Base-by-base conservation (phyloP, 225 moss, liverwort and hornwort genomes). In the Neckera pumila region DNA sequence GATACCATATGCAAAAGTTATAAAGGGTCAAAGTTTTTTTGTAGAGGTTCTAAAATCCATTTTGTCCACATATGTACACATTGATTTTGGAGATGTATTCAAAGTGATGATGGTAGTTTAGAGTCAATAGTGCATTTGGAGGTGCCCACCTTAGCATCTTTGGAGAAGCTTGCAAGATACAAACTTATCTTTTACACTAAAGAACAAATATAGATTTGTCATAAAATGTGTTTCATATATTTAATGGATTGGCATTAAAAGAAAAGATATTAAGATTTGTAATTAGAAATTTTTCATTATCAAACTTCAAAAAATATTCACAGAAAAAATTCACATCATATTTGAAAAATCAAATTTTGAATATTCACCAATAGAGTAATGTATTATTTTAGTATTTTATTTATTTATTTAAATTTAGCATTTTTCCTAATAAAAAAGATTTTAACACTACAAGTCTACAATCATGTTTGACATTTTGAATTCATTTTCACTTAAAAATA, bases 41-140 rank as follows among this genome's bases (percentile, higher is more conserved):
- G 14, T 25, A 40, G 25, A 8, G 34, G 40, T 27, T 42, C 9
- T 43, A 16, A 71, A 27, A 26, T 42, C 0, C 45, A 1, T 15
- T 14, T 42, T 14, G 42, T 26, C 5, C 26, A 14, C 26, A 28
- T 43, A 73, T 3, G 7, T 28, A 6, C 2, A 72, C 6, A 72
- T 43, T 27, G 6, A 28, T 72, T 43, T 43, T 42, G 10, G 27
- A 42, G 27, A 43, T 72, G 27, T 43, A 43, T 0, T 4, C 0
- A 6, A 0, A 43, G 4, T 42, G 5, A 28, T 5, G 5, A 70
- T 40, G 70, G 40, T 7, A 23, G 25, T 70, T 40, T 38, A 7
- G 7, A 3, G 13, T 69, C 4, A 40, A 0, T 40, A 8, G 3
- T 1, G 0, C 8, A 25, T 69, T 40, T 40, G 4, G 5, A 43